Evolutionary conservation across 306 rosid species (phyloP), one percentile per base, ranked within the genome.

Genomic region (Oemleria cerasiformis): DNA sequence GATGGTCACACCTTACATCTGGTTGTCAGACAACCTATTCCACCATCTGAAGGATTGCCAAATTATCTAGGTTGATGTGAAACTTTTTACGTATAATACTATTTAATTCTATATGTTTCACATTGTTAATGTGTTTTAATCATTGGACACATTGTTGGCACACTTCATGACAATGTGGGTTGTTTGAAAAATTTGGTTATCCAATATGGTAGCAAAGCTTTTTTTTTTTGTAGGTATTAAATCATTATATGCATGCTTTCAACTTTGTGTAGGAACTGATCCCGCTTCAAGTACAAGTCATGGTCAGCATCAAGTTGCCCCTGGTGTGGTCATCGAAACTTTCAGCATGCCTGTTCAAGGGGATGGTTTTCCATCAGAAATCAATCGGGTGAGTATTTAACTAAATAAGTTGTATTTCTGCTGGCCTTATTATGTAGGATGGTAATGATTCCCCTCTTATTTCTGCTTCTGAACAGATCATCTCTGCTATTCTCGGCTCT

Each of bases 1-100:
- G 99, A 95, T 80, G 99, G 99, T 73, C 97, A 95, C 78, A 95
- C 99, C 81, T 88, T 95, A 83, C 99, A 92, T 84, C 38, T 95
- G 90, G 97, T 95, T 79, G 89, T 80, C 71, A 88, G 99, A 84
- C 96, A 95, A 60, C 93, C 97, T 63, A 63, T 82, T 77, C 84
- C 87, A 50, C 80, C 83, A 54, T 84, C 86, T 5, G 97, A 89
- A 79, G 84, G 84, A 64, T 78, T 85, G 70, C 75, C 77, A 60
- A 73, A 73, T 87, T 79, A 81, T 82, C 75, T 92, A 89, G 99
- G 99, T 95, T 82, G 66, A 44, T 71, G 25, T 11, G 16, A n/a
- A 38, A 34, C 11, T 1, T 30, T 30, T 30, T 30, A 30, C 3
- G 3, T 30, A 30, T 53, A 23, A 71, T 58, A 25, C 16, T 62